Evolutionary conservation across 2,329 filamentous ascomycete species (phyloP).

Genomic region (Phyllosticta paracitricarpa): DNA sequence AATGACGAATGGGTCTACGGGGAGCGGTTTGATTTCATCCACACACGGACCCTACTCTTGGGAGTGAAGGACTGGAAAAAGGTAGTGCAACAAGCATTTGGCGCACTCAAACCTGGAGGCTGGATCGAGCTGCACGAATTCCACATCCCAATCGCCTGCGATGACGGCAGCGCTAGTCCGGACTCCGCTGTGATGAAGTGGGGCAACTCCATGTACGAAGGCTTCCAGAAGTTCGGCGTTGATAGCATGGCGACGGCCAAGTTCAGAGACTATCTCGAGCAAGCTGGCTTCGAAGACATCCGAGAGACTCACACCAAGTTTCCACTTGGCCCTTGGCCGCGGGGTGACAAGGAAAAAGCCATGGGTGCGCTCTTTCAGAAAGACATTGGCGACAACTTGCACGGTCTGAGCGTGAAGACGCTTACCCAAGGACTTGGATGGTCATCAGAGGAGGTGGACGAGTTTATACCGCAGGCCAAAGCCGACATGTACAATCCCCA

Average conservation of each 20-base stretch:
- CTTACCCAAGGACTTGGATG: conserved; percentile 16
- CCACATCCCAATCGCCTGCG: conserved; percentile 16
- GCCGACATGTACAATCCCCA: conserved; percentile 12
- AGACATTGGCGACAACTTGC: conserved; percentile 17
- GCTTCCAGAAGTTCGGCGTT: conserved; percentile 29
- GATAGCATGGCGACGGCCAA: conserved; percentile 30
- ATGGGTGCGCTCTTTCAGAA: conserved; percentile 32
- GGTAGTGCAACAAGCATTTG: conserved; percentile 31
- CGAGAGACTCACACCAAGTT: conserved; percentile 23
- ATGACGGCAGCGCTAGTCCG: conserved; percentile 15
- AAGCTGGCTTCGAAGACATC: conserved; percentile 37
- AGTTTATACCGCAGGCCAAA: conserved; percentile 12
- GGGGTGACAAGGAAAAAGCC: conserved; percentile 40
- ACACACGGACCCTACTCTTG: conserved; percentile 40
- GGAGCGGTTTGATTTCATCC: conserved; percentile 47
- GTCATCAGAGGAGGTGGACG: conserved; percentile 13
- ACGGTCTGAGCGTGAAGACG: conserved; percentile 14
- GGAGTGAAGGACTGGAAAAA: conserved; percentile 42
- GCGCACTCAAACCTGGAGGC: conserved; percentile 36
- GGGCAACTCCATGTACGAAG: conserved; percentile 23
- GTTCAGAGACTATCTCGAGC: conserved; percentile 30
- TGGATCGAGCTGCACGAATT: conserved; percentile 41
- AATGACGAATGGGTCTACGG: conserved; percentile 44
- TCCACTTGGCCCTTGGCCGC: conserved; percentile 37
- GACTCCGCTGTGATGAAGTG: conserved; percentile 14